A percentile compares a stretch with the other conserved stretches of the same genome.
Evolutionary conservation across 805 yeast species (phyloP).

Genomic region (Nematodospora valgi): DNA sequence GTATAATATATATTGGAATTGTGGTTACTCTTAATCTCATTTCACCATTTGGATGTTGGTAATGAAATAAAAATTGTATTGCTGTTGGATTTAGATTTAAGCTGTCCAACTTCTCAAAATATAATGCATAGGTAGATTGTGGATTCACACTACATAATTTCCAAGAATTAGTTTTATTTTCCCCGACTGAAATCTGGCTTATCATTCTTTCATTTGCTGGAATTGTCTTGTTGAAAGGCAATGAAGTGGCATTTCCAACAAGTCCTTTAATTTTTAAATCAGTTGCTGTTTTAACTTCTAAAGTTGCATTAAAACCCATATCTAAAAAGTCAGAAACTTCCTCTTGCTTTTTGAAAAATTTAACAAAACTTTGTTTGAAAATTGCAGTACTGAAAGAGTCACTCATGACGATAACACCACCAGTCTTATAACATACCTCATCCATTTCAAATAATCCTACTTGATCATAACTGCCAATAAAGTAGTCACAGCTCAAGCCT

Average conservation of each 20-base stretch:
- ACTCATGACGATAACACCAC: slow-evolving; percentile 60
- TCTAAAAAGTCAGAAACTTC: slow-evolving; percentile 34
- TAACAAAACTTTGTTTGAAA: slow-evolving; percentile 61
- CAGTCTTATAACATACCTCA: slow-evolving; percentile 51
- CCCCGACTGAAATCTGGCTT: slow-evolving; percentile 40
- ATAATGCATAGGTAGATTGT: slow-evolving; percentile 57
- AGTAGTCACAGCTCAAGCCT: slow-evolving; percentile 56
- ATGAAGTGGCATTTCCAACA: slow-evolving; percentile 59
- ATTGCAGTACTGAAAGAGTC: slow-evolving; percentile 67
- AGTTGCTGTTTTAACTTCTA: slow-evolving; percentile 51
- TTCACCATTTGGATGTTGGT: slow-evolving; percentile 60
- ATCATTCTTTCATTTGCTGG: slow-evolving; percentile 12
- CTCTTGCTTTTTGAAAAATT: slow-evolving; percentile 42
- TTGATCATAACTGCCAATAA: slow-evolving; percentile 68
- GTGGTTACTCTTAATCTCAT: slow-evolving; percentile 62
- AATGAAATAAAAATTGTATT: slow-evolving; percentile 56
- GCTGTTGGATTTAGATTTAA: slow-evolving; percentile 25
- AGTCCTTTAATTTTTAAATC: slow-evolving; percentile 56
- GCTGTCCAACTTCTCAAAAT: slow-evolving; percentile 49
- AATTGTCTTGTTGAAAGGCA: slow-evolving; percentile 26
- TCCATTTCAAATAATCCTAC: slow-evolving; percentile 69
- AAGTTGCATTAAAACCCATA: slow-evolving; percentile 57
- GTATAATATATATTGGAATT: slow-evolving; percentile 41
- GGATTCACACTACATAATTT: slow-evolving; percentile 53
- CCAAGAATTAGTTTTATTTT: slow-evolving; percentile 56